Base-by-base conservation (phyloP, 352 stramenopile genomes). In the Ophiocytium majus region DNA sequence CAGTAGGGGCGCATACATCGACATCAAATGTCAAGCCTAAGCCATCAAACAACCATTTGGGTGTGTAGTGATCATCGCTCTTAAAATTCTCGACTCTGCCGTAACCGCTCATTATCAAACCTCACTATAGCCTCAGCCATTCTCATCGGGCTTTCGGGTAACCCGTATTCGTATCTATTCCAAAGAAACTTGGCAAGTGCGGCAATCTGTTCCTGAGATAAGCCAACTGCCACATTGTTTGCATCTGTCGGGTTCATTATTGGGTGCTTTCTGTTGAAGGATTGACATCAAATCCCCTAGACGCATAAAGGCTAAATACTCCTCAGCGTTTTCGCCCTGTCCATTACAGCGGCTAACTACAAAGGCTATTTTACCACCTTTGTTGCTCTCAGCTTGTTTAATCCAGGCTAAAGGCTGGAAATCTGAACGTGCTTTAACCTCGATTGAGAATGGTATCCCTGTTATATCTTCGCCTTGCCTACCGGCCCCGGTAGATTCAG, bases 401-500 rank as follows among this genome's bases (percentile, higher is more conserved):
- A 71, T 71, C 57, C 57, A 71, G 23, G 57, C 57, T 71, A 71
- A 71, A 71, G 57, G 57, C 28, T 71, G 57, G 28, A 71, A 71
- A 28, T 28, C 57, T 71, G 57, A 23, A 23, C 57, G 23, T 71
- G 57, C 57, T 71, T 71, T 71, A 28, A 71, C 57, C 28, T 71
- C 57, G 28, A 71, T 28, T 23, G 23, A 23, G 57, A 71, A 71
- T 71, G 57, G 57, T 23, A 71, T 28, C 23, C 28, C 28, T 23
- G 28, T 28, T 23, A 71, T 28, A 71, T 71, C 57, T 71, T 71
- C 28, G 57, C 57, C 57, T n/a, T n/a, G n/a, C 19, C 57, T 71
- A 71, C 57, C 57, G 23, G 19, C 19, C 28, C 57, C 57, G 57
- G 28, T 28, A 71, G 57, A 23, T 71, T 23, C 57, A 71, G 19